Base-by-base conservation (phyloP, 257 asterid genomes). In the Penstemon davidsonii region DNA sequence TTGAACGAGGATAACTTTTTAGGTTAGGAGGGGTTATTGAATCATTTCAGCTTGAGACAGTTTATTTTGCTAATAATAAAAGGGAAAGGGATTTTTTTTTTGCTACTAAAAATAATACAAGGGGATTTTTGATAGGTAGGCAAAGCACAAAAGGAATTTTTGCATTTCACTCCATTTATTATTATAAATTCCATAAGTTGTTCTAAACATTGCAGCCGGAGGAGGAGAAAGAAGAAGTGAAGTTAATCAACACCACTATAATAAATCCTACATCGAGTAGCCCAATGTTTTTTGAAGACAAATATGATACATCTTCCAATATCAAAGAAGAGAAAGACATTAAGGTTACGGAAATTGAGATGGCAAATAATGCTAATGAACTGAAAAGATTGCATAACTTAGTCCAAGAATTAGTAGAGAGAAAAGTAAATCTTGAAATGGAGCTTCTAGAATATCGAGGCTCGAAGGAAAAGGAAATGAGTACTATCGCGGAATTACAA, bases 391-490 rank as follows among this genome's bases (percentile, higher is more conserved):
- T 94, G 55, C 86, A 90, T 25, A 72, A 72, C 67, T 80, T 91
- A 53, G 99, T 91, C n/a, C 75, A 76, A 62, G 99, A 91, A 70
- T 62, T 94, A 73, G 96, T 87, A 76, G 97, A 94, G 73, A 82
- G 99, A 74, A 96, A 90, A 58, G 96, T 87, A 74, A 91, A 87
- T 80, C 97, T 94, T 13, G 96, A 94, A 79, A 95, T 92, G 0
- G 99, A 94, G 83, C 87, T 94, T 63, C 85, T 94, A 2, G 96
- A 91, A 66, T 94, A 91, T 64, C 86, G 88, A 39, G 97, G 97
- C 25, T 68, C 91, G 76, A 87, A 84, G 82, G 99, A 94, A 78
- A 96, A 94, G 76, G 97, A 94, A 53, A 80, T 92, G 59, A 78
- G 85, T 58, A 19, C 25, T 19, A 67, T 91, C 5, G 37, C 80